A percentile compares a stretch with the other conserved stretches of the same genome.
These are phyloP conservation scores for Cyclotella kingstonii DNA, from an alignment of 108 stramenopile species.

Conservation along the genomic window DNA sequence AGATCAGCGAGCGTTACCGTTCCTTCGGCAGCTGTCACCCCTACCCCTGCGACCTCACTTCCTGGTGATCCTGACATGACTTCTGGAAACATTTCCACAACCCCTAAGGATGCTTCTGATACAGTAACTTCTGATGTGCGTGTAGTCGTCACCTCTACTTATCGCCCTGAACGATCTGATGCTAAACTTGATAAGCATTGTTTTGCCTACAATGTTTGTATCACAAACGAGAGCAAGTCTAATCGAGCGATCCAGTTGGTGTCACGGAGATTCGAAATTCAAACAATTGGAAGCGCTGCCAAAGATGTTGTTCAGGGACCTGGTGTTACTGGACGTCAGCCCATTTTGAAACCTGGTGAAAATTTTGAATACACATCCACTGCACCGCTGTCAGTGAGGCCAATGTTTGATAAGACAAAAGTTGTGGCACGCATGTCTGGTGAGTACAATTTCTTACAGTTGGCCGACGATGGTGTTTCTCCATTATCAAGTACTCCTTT, in stretches of 20 bases:
- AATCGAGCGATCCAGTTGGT: constrained; percentile 75
- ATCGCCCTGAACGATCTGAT: constrained; percentile 89
- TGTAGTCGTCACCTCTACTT: constrained; percentile 79
- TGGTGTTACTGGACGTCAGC: constrained; percentile 88
- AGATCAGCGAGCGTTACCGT: constrained; percentile 18
- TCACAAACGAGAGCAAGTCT: constrained; percentile 80
- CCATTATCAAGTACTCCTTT: constrained; percentile 71
- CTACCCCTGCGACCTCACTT: constrained; percentile 57
- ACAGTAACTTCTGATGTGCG: constrained; percentile 66
- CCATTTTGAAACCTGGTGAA: constrained; percentile 90
- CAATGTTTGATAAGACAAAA: constrained; percentile 80
- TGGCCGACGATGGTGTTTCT: constrained; percentile 77
- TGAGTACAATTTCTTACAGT: constrained; percentile 76
- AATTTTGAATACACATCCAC: constrained; percentile 91
- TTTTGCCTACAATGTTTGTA: constrained; percentile 92
- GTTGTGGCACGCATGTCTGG: constrained; percentile 88
- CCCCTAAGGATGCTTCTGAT: constrained; percentile 69
- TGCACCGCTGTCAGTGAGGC: constrained; percentile 77
- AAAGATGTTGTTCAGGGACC: constrained; percentile 91
- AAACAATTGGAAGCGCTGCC: constrained; percentile 72
- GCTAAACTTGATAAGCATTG: constrained; percentile 78
- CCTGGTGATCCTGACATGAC: constrained; percentile 86
- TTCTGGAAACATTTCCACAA: constrained; percentile 60
- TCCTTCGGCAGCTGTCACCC: constrained; percentile 5
- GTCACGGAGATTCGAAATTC: constrained; percentile 89